Percentiles rank a stretch among this genome's conserved stretches.
phyloP scores from a whole-genome alignment of 768 basidiomycete species.

The Mycena amicta region DNA sequence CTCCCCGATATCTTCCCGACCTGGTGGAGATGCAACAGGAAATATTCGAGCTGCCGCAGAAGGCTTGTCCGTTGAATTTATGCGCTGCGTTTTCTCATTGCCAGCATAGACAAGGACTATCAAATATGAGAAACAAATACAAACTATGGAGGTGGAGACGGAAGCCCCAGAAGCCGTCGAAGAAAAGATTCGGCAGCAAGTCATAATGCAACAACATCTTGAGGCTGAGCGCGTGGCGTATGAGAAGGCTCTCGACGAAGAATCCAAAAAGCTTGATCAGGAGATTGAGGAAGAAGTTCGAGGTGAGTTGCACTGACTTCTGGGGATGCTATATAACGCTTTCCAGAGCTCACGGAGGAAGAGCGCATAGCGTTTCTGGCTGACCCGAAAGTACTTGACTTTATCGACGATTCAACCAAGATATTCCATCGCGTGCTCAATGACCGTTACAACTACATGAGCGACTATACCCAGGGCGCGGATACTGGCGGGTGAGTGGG shows the following conservation, averaged over 20 bases:
- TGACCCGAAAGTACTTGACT: slow-evolving; percentile 91
- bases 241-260: slow-evolving; percentile 81
- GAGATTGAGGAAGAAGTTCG: slow-evolving; percentile 87
- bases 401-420: slow-evolving; percentile 93
- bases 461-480: slow-evolving; percentile 91
- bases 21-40: slow-evolving; percentile 90
- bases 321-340: background rate
- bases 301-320: slow-evolving; percentile 44
- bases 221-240: slow-evolving; percentile 70
- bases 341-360: slow-evolving; percentile 81
- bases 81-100: slow-evolving; percentile 7
- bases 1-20: slow-evolving; percentile 69
- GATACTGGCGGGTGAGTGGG: slow-evolving; percentile 77
- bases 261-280: slow-evolving; percentile 79
- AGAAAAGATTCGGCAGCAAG: slow-evolving; percentile 74
- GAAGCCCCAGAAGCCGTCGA: slow-evolving; percentile 57
- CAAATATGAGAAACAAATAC: slow-evolving; percentile 79
- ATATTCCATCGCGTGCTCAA: slow-evolving; percentile 94
- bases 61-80: slow-evolving; percentile 48
- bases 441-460: slow-evolving; percentile 95
- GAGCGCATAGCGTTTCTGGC: slow-evolving; percentile 79
- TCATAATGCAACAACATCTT: slow-evolving; percentile 65
- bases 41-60: slow-evolving; percentile 86
- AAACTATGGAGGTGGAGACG: slow-evolving; percentile 68
- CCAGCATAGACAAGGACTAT: slow-evolving; percentile 67